These are phyloP conservation scores for Camellia japonica DNA, from an alignment of 148 eudicot species.

Conservation along the genomic window DNA sequence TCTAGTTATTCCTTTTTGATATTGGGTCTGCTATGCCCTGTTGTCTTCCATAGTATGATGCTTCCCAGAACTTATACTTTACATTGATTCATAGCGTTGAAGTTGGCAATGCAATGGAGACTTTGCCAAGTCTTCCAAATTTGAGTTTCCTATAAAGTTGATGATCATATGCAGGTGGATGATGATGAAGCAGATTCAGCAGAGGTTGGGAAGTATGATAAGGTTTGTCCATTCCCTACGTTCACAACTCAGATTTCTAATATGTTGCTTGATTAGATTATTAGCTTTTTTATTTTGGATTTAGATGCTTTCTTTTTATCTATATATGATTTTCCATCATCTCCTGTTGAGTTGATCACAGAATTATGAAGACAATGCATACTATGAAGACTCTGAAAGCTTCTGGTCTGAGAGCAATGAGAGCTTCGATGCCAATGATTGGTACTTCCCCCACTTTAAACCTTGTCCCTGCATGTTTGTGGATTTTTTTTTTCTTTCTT, in stretches of 20 bases:
- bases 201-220: slow-evolving; percentile 33
- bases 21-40: neutral
- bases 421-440: slow-evolving; percentile 2
- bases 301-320: neutral
- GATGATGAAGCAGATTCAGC: slow-evolving; percentile 77
- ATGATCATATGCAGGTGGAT: slow-evolving; percentile 39
- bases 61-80: neutral
- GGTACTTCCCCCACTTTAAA: neutral
- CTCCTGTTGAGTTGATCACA: neutral
- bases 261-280: neutral
- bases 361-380: neutral
- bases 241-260: neutral
- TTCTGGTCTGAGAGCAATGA: slow-evolving; percentile 12
- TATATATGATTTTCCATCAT: neutral
- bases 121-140: neutral
- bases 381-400: slow-evolving; percentile 8
- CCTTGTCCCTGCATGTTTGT: neutral
- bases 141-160: neutral
- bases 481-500: neutral
- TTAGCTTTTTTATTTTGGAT: neutral
- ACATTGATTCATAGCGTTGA: neutral
- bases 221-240: slow-evolving; percentile 23
- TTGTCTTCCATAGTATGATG: neutral
- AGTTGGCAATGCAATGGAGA: neutral
- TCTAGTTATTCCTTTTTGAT: neutral